phyloP scores from a whole-genome alignment of 495 filamentous ascomycete genomes.

The Cryomyces minteri region DNA sequence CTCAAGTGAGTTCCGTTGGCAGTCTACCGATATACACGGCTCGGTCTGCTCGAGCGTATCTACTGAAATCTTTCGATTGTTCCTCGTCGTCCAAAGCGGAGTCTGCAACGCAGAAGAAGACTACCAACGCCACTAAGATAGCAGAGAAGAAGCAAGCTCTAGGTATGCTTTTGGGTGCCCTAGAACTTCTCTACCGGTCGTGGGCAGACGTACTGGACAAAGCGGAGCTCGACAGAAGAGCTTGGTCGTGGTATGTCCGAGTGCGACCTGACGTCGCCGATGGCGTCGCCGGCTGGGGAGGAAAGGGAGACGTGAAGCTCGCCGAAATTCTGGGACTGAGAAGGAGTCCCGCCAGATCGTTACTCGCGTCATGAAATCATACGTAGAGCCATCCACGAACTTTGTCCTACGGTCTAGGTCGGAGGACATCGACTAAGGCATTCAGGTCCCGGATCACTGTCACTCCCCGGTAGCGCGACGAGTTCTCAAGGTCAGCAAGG shows the following conservation, averaged over 20 bases:
- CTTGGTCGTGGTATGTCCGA: constrained; percentile 65
- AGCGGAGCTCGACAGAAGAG: constrained; percentile 49
- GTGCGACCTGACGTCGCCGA: constrained; percentile 55
- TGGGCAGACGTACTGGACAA: constrained; percentile 40
- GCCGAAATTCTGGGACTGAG: constrained; percentile 44
- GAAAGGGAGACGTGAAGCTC: constrained; percentile 51
- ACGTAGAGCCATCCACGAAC: too few relatives aligned
- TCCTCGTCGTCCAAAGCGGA: constrained; percentile 6
- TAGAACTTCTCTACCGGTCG: constrained; percentile 50
- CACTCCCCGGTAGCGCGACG: too few relatives aligned
- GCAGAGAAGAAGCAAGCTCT: constrained; percentile 48
- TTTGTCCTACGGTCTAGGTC: too few relatives aligned
- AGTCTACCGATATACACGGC: constrained; percentile 48
- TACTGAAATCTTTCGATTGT: constrained; percentile 39
- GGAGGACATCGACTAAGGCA: too few relatives aligned
- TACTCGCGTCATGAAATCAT: too few relatives aligned
- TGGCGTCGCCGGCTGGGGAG: constrained; percentile 63
- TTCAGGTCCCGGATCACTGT: too few relatives aligned
- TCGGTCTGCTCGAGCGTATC: constrained; percentile 39
- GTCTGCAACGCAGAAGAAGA: constrained; percentile 18
- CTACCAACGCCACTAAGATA: constrained; percentile 19
- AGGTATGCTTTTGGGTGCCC: constrained; percentile 39
- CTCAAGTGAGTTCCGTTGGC: constrained; percentile 17
- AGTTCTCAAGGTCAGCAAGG: too few relatives aligned
- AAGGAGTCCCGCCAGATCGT: constrained; percentile 8